Conservation (phyloP, 2,329 filamentous ascomycete species). For the Aspergillus texensis region DNA sequence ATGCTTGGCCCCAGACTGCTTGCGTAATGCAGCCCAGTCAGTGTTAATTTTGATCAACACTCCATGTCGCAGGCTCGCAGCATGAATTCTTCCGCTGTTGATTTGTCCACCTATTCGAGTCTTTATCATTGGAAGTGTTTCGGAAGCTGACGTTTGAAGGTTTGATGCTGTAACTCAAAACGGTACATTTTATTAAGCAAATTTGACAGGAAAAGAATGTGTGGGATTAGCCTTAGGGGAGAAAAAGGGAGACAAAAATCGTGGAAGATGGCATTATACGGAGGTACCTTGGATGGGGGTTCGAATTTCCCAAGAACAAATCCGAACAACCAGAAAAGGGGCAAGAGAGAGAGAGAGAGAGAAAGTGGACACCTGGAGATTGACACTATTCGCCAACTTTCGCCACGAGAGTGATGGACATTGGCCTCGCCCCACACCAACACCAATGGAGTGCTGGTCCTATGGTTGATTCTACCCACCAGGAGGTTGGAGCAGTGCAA, state of each 20-base stretch:
- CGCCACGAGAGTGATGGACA: conserved; percentile 21
- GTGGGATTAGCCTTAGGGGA: background rate
- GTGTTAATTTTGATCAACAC: conserved; percentile 39
- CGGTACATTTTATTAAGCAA: background rate
- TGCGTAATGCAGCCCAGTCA: conserved; percentile 38
- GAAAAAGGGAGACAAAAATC: background rate
- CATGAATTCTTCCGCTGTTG: conserved; percentile 1
- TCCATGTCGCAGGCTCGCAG: conserved; percentile 9
- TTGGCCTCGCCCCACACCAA: conserved; percentile 18
- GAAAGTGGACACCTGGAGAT: conserved; percentile 19
- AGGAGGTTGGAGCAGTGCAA: conserved; percentile 8
- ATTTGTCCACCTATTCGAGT: background rate
- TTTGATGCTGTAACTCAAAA: background rate
- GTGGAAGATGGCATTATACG: background rate
- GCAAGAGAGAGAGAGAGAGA: conserved; percentile 12
- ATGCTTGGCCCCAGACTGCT: conserved; percentile 36
- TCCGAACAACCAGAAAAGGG: conserved; percentile 20
- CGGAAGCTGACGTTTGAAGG: background rate
- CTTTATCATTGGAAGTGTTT: conserved; percentile 1
- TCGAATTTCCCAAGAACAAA: conserved; percentile 1
- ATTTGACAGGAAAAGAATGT: background rate
- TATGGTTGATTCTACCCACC: conserved; percentile 5
- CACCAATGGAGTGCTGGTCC: conserved; percentile 4
- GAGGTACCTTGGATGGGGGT: background rate
- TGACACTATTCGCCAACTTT: conserved; percentile 17